Evolutionary conservation across 106 monocot genomes (phyloP).

Genomic region (Allium sativum): DNA sequence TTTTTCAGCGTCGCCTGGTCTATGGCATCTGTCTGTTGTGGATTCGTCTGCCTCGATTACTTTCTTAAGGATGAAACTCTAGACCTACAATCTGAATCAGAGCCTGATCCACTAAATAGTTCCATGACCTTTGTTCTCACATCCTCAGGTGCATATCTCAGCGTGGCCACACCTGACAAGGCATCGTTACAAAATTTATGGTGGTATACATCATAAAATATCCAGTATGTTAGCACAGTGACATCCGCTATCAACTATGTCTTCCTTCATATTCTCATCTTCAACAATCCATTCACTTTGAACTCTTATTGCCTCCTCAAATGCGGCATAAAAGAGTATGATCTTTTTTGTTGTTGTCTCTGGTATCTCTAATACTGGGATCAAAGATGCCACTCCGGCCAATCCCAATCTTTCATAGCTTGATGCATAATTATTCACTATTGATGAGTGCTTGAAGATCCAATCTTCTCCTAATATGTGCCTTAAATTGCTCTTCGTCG

Average conservation of each 20-base stretch:
- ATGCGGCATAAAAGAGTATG: neutral
- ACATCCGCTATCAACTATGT: conserved; percentile 4
- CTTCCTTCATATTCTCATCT: conserved; percentile 9
- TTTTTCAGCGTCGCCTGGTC: too few relatives aligned
- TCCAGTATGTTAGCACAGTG: conserved; percentile 6
- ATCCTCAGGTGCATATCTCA: neutral
- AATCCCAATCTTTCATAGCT: conserved; percentile 14
- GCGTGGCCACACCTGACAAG: neutral
- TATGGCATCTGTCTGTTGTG: too few relatives aligned
- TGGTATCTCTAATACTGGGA: conserved; percentile 4
- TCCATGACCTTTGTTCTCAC: neutral
- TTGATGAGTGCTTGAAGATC: conserved; percentile 8
- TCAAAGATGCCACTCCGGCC: conserved; percentile 7
- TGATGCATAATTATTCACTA: conserved; percentile 10
- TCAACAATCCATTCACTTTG: conserved; percentile 10
- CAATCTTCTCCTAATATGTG: conserved; percentile 22
- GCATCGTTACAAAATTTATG: neutral
- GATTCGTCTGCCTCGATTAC: too few relatives aligned
- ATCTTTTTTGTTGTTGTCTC: neutral
- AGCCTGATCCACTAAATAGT: conserved; percentile 7
- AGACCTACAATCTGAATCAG: neutral
- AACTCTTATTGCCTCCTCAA: neutral
- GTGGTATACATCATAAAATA: neutral
- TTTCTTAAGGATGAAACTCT: too few relatives aligned
- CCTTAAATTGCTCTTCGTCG: conserved; percentile 15